These are phyloP conservation scores for Talaromyces verruculosus DNA, from an alignment of 2,329 filamentous ascomycete genomes.

Conservation along the genomic window DNA sequence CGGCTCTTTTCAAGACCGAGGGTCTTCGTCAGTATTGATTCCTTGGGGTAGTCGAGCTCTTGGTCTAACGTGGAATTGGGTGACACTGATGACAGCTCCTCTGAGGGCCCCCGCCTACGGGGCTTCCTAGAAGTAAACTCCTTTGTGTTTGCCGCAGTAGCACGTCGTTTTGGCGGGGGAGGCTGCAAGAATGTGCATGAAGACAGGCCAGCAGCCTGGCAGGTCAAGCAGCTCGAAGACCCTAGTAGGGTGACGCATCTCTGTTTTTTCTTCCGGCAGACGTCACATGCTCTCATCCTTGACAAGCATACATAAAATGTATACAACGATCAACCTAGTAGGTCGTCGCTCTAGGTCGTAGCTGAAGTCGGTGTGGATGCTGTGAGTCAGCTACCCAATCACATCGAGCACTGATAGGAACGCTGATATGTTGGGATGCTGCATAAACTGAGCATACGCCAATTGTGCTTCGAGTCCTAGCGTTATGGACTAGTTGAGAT, in stretches of 20 bases:
- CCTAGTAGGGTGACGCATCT: slow-evolving; percentile 79
- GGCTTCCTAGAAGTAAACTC: slow-evolving; percentile 71
- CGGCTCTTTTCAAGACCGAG: slow-evolving; percentile 19
- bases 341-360: too few species aligned
- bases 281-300: slow-evolving; percentile 58
- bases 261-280: slow-evolving; percentile 70
- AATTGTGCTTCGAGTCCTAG: not conserved
- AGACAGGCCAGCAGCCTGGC: slow-evolving; percentile 70
- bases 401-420: not conserved
- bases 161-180: slow-evolving; percentile 77
- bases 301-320: not conserved
- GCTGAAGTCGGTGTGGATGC: not conserved
- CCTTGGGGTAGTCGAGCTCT: slow-evolving; percentile 16
- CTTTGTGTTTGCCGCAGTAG: slow-evolving; percentile 81
- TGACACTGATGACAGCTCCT: not conserved
- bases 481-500: not conserved
- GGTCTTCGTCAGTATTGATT: slow-evolving; percentile 19
- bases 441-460: not conserved
- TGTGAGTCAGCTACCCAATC: not conserved
- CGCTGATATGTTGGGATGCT: not conserved
- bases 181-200: slow-evolving; percentile 75
- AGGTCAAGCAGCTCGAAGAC: slow-evolving; percentile 69
- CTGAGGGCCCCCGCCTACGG: slow-evolving; percentile 1
- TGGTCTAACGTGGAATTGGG: not conserved
- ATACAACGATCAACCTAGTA: not conserved